Conservation (phyloP, 177 flowering plant genomes). For the Tripterygium wilfordii region DNA sequence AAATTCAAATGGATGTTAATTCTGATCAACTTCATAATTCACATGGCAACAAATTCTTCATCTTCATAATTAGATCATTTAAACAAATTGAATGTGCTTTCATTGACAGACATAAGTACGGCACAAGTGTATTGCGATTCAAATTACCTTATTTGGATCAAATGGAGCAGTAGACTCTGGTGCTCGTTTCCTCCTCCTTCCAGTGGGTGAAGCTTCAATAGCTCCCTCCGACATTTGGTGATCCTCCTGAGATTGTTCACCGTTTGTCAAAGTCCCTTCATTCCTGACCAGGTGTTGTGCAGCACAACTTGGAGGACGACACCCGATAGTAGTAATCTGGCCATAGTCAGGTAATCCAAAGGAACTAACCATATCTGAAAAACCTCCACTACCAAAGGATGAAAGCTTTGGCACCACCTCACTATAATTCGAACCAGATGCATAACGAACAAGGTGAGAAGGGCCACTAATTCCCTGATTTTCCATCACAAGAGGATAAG, state of each 20-base stretch:
- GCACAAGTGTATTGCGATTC: no score
- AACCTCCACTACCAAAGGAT: conserved; percentile 49
- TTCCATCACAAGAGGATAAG: conserved; percentile 30
- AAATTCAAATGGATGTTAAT: no score
- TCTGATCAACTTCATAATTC: conserved; percentile 4
- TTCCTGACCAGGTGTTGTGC: conserved; percentile 21
- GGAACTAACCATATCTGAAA: conserved; percentile 55
- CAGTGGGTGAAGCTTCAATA: conserved; percentile 33
- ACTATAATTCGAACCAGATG: conserved; percentile 35
- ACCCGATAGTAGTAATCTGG: conserved; percentile 22
- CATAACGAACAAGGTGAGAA: conserved; percentile 40
- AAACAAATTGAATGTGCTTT: no score
- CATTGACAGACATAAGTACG: no score
- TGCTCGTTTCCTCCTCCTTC: conserved; percentile 59
- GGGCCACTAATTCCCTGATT: conserved; percentile 35
- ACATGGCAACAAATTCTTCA: background rate
- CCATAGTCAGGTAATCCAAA: conserved; percentile 35
- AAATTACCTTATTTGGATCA: conserved; percentile 40
- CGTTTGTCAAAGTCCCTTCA: conserved; percentile 20
- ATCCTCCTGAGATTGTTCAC: conserved; percentile 28
- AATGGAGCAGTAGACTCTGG: conserved; percentile 32
- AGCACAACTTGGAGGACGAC: conserved; percentile 26
- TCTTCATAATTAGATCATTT: no score
- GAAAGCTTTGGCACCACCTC: conserved; percentile 48
- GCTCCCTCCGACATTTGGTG: conserved; percentile 28